Percentiles rank a stretch among this genome's conserved stretches.
Evolutionary conservation across 352 stramenopile genomes (phyloP).

Genomic region (Phytophthora litchii): DNA sequence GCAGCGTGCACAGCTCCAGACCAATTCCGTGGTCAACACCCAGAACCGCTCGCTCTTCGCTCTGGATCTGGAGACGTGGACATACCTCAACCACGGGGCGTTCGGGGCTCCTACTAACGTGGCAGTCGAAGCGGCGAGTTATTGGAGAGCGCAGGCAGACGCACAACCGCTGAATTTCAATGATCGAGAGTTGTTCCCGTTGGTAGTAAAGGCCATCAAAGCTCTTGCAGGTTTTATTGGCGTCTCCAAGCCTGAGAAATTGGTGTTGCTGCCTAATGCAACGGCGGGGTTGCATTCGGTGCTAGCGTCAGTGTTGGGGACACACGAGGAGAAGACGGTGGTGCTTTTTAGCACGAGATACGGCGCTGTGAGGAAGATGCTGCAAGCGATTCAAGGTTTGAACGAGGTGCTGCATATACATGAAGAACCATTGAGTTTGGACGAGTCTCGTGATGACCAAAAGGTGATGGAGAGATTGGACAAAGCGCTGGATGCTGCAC

Average conservation of each 20-base stretch:
- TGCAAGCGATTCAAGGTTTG: slow-evolving; percentile 43
- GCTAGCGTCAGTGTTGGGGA: slow-evolving; percentile 50
- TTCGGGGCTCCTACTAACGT: slow-evolving; percentile 86
- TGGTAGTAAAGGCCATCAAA: slow-evolving; percentile 83
- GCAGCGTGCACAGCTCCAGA: slow-evolving; percentile 20
- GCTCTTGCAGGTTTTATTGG: slow-evolving; percentile 75
- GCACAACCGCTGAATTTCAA: slow-evolving; percentile 92
- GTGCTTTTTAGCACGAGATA: slow-evolving; percentile 88
- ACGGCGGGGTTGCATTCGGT: slow-evolving; percentile 92
- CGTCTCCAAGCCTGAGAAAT: slow-evolving; percentile 48
- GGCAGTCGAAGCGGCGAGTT: slow-evolving; percentile 62
- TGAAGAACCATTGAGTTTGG: slow-evolving; percentile 67
- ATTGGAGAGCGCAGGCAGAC: slow-evolving; percentile 87
- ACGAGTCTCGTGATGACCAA: slow-evolving; percentile 64
- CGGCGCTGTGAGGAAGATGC: slow-evolving; percentile 94
- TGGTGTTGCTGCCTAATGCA: slow-evolving; percentile 90
- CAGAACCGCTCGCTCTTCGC: slow-evolving; percentile 51
- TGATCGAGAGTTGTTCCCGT: slow-evolving; percentile 92
- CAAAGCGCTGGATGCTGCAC: slow-evolving; percentile 30
- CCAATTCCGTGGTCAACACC: slow-evolving; percentile 27
- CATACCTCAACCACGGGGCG: slow-evolving; percentile 95
- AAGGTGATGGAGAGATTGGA: slow-evolving; percentile 50
- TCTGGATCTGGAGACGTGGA: slow-evolving; percentile 74
- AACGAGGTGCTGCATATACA: slow-evolving; percentile 41
- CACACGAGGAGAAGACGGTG: slow-evolving; percentile 41